These are phyloP conservation scores for Alternaria ethzedia DNA, from an alignment of 2,329 filamentous ascomycete genomes.

Conservation along the genomic window DNA sequence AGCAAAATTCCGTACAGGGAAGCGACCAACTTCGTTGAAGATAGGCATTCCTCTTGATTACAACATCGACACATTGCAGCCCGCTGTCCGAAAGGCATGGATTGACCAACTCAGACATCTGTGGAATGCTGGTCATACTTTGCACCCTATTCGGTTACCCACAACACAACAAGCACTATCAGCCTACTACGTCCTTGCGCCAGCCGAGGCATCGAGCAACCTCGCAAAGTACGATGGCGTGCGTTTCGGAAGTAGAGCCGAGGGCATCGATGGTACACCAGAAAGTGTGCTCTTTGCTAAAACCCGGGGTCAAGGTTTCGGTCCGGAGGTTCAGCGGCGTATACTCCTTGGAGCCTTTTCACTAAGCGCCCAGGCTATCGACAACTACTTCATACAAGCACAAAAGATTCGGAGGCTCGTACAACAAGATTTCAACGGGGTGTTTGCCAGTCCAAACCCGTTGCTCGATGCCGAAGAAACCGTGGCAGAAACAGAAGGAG, in stretches of 20 bases:
- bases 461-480: constrained; percentile 55
- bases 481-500: constrained; percentile 60
- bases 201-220: constrained; percentile 94
- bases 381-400: constrained; percentile 96
- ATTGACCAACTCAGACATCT: constrained; percentile 65
- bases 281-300: constrained; percentile 68
- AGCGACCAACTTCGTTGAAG: constrained; percentile 30
- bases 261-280: constrained; percentile 62
- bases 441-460: constrained; percentile 74
- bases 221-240: constrained; percentile 96
- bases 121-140: constrained; percentile 67
- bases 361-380: constrained; percentile 85
- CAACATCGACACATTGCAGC: constrained; percentile 81
- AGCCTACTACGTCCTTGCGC: constrained; percentile 93
- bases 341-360: constrained; percentile 91
- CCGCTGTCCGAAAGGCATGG: constrained; percentile 75
- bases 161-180: constrained; percentile 84
- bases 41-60: constrained; percentile 76
- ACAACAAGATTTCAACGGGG: constrained; percentile 81
- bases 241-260: constrained; percentile 75
- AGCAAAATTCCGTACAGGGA: constrained; percentile 35
- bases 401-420: constrained; percentile 86
- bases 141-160: constrained; percentile 81
- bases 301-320: constrained; percentile 77
- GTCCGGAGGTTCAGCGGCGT: constrained; percentile 81